Conservation (phyloP, 371 early-diverging fungal species). For the Sporodiniella umbellata region DNA sequence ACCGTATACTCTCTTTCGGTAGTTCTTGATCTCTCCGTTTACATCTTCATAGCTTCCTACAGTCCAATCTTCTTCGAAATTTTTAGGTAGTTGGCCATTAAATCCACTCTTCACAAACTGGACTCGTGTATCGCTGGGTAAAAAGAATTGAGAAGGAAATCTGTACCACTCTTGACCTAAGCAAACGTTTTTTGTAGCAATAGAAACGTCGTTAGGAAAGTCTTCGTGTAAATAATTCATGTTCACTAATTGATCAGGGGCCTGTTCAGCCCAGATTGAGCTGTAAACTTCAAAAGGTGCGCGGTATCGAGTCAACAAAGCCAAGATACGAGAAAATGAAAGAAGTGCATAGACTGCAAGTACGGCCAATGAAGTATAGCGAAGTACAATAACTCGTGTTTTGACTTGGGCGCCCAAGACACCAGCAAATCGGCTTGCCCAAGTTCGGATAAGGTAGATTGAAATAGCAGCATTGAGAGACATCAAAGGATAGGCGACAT, state of each 20-base stretch:
- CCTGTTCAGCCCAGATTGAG: slow-evolving; percentile 33
- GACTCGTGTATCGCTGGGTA: slow-evolving; percentile 66
- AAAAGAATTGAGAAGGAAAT: slow-evolving; percentile 88
- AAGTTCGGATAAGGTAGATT: slow-evolving; percentile 54
- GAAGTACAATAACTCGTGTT: slow-evolving; percentile 28
- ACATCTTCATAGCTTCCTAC: slow-evolving; percentile 22
- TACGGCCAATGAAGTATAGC: slow-evolving; percentile 34
- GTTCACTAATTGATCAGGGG: slow-evolving; percentile 28
- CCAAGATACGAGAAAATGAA: slow-evolving; percentile 62
- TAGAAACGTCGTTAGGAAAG: slow-evolving; percentile 21
- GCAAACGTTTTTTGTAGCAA: slow-evolving; percentile 60
- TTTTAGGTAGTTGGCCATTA: slow-evolving; percentile 67
- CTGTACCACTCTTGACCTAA: slow-evolving; percentile 94
- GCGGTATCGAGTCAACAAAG: slow-evolving; percentile 60
- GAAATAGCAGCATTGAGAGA: slow-evolving; percentile 76
- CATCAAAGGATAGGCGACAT: slow-evolving; percentile 87
- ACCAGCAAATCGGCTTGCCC: slow-evolving; percentile 33
- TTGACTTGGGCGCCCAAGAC: slow-evolving; percentile 27
- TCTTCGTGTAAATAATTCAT: slow-evolving; percentile 33
- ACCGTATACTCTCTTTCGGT: slow-evolving; percentile 29
- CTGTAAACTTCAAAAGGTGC: slow-evolving; percentile 65
- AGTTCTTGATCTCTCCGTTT: slow-evolving; percentile 18
- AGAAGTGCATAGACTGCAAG: slow-evolving; percentile 39
- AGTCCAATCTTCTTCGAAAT: slow-evolving; percentile 45
- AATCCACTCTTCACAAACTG: slow-evolving; percentile 62